These are phyloP conservation scores for Artomyces pyxidatus DNA, from an alignment of 768 basidiomycete genomes.

Conservation along the genomic window DNA sequence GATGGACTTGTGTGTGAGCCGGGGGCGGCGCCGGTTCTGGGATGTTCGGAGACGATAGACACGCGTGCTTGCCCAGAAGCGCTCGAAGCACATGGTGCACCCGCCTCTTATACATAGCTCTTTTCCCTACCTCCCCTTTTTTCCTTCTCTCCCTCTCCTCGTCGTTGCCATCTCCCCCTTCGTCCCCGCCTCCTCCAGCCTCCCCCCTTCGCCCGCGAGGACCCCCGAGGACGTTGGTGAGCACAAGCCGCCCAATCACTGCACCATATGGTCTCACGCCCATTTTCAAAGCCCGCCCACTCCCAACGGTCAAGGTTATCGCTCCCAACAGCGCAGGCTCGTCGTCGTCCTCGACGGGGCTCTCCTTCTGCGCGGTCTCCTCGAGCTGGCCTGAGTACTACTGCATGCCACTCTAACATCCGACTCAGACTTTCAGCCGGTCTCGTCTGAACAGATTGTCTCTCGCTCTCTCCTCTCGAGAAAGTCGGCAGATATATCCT, in stretches of 20 bases:
- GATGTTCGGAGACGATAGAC: not conserved
- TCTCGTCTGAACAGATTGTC: slow-evolving; percentile 45
- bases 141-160: slow-evolving; percentile 6
- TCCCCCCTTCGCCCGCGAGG: not conserved
- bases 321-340: no score
- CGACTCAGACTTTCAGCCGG: slow-evolving; percentile 44
- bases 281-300: slow-evolving; percentile 1
- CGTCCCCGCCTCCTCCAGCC: not conserved
- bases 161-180: not conserved
- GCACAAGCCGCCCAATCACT: not conserved
- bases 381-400: not conserved
- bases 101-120: slow-evolving; percentile 18
- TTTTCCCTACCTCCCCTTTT: slow-evolving; percentile 16
- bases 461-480: slow-evolving; percentile 20
- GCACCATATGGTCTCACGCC: not conserved
- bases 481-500: slow-evolving; percentile 24
- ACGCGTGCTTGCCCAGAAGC: slow-evolving; percentile 12
- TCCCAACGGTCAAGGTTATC: not conserved
- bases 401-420: slow-evolving; percentile 22
- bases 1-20: not conserved
- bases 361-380: not conserved
- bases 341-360: slow-evolving; percentile 13
- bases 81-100: slow-evolving; percentile 15
- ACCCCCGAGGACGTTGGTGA: not conserved
- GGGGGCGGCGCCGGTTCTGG: not conserved